Conservation (phyloP, 2,329 filamentous ascomycete genomes). For the Fusarium robinianum region DNA sequence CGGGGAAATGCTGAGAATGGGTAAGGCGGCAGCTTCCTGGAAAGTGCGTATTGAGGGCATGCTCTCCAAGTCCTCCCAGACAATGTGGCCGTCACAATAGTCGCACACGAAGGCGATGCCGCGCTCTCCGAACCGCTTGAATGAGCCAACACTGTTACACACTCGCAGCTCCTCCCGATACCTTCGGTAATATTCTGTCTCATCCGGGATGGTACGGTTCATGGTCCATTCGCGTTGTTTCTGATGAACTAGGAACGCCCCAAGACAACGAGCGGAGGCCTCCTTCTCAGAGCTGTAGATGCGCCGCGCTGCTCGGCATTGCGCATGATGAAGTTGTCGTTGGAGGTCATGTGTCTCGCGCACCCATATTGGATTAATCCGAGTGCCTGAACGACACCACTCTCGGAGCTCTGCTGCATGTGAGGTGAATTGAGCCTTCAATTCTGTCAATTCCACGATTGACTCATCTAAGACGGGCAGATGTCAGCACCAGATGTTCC, state of each 20-base stretch:
- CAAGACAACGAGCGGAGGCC: slow-evolving; percentile 55
- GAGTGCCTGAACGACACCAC: slow-evolving; percentile 59
- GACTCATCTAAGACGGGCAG: slow-evolving; percentile 52
- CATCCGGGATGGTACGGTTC: slow-evolving; percentile 30
- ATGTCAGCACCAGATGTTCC: slow-evolving; percentile 9
- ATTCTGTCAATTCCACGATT: slow-evolving; percentile 52
- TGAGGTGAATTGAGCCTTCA: slow-evolving; percentile 52
- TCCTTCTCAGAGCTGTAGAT: slow-evolving; percentile 59
- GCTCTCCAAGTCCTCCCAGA: slow-evolving; percentile 60
- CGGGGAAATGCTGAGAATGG: slow-evolving; percentile 33
- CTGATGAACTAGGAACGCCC: slow-evolving; percentile 59
- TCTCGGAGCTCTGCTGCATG: slow-evolving; percentile 57
- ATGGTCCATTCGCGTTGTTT: slow-evolving; percentile 48
- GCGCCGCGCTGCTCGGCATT: slow-evolving; percentile 60
- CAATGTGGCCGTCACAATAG: slow-evolving; percentile 63
- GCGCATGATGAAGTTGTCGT: slow-evolving; percentile 58
- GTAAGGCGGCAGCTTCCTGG: slow-evolving; percentile 33
- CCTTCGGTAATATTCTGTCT: slow-evolving; percentile 43
- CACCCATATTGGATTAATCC: slow-evolving; percentile 60
- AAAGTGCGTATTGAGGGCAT: slow-evolving; percentile 54
- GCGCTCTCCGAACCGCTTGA: slow-evolving; percentile 58
- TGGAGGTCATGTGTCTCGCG: slow-evolving; percentile 56
- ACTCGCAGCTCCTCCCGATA: slow-evolving; percentile 54
- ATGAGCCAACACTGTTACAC: slow-evolving; percentile 59
- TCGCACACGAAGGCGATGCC: slow-evolving; percentile 65